Evolutionary conservation across 1,139 yeast genomes (phyloP).

Genomic region (Blastobotrys elegans): DNA sequence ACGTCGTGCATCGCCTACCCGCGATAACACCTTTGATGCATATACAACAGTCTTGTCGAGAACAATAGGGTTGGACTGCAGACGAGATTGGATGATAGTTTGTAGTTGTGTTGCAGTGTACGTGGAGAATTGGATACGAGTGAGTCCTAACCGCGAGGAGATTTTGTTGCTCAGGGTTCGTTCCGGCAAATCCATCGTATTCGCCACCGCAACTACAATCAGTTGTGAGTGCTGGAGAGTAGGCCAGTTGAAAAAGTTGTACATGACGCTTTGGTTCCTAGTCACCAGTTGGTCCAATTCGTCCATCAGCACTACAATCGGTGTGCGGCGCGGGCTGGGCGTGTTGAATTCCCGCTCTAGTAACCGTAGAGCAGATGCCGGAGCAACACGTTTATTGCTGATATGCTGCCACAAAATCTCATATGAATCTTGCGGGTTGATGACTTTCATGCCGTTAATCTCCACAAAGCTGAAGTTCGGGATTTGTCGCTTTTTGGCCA

Average conservation of each 20-base stretch:
- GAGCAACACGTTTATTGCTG: slow-evolving; percentile 49
- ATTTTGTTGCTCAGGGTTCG: slow-evolving; percentile 81
- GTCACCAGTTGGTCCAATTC: slow-evolving; percentile 91
- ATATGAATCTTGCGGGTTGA: slow-evolving; percentile 83
- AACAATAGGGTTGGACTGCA: slow-evolving; percentile 49
- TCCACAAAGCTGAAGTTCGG: slow-evolving; percentile 69
- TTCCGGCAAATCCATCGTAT: slow-evolving; percentile 96
- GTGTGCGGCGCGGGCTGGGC: slow-evolving; percentile 38
- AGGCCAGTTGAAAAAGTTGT: slow-evolving; percentile 98
- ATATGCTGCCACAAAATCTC: slow-evolving; percentile 76
- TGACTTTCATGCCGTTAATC: slow-evolving; percentile 82
- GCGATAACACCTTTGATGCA: slow-evolving; percentile 91
- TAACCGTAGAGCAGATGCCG: slow-evolving; percentile 57
- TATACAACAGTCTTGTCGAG: slow-evolving; percentile 79
- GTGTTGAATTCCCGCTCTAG: slow-evolving; percentile 50
- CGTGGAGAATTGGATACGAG: slow-evolving; percentile 83
- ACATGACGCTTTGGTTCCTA: slow-evolving; percentile 81
- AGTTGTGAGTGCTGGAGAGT: slow-evolving; percentile 72
- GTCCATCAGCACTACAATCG: slow-evolving; percentile 78
- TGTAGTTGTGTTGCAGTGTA: slow-evolving; percentile 77
- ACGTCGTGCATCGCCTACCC: slow-evolving; percentile 96
- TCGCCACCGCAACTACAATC: slow-evolving; percentile 89
- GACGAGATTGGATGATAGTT: slow-evolving; percentile 65
- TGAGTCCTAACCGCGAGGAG: slow-evolving; percentile 83
- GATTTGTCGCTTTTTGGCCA: slow-evolving; percentile 42